Base-by-base conservation (phyloP, 306 rosid genomes). In the Betula pendula region DNA sequence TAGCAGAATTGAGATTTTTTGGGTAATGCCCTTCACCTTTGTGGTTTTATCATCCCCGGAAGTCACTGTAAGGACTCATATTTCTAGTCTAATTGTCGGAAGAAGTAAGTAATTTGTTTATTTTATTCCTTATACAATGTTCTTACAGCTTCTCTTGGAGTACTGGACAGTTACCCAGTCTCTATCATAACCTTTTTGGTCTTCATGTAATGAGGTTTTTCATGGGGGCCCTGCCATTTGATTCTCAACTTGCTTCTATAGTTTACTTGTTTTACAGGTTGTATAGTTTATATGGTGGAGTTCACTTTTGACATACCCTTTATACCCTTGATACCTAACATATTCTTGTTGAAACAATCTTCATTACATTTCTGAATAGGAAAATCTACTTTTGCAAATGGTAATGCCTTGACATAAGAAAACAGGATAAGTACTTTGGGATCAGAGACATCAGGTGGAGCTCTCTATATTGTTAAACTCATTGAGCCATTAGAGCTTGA, bases 401-500 rank as follows among this genome's bases (percentile, higher is more conserved):
- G 77, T 73, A 75, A 72, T 67, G 75, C 84, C 97, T 90, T 91
- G 79, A 88, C 92, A 58, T 75, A 43, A 71, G 63, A 63, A 66
- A 77, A 68, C 80, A 94, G 97, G 79, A 71, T 88, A 76, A 86
- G 90, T 72, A 90, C 94, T 13, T 71, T 94, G 89, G 98, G 98
- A 75, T 85, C 93, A 20, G 96, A 87, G 66, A 77, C 77, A 53
- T 81, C 87, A 24, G 93, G 91, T 77, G 98, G 98, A 75, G 83
- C 92, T 31, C 73, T 92, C 38, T 83, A 81, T 79, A 78, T 89
- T 74, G 52, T 92, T 50, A 79, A 86, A 74, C 88, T 94, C 72
- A 74, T 8, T 50, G 88, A 90, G 72, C 93, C 91, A 2, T 58
- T 90, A 71, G 90, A 89, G 79, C 84, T 89, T 44, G 69, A 81